These are phyloP conservation scores for Phytophthora litchii DNA, from an alignment of 352 stramenopile genomes.

Conservation along the genomic window DNA sequence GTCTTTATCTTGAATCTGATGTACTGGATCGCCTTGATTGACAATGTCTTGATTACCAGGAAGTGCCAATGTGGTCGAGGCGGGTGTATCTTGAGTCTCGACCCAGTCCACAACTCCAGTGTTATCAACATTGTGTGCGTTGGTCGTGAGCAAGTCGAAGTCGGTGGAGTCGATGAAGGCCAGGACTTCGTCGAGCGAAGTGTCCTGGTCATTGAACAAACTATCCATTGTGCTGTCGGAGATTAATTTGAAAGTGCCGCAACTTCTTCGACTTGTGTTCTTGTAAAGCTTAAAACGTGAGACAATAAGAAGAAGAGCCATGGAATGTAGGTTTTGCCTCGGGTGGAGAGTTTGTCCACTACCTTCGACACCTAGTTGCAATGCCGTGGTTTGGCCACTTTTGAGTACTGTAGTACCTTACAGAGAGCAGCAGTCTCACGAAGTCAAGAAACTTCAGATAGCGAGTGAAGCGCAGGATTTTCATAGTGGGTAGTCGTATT, in stretches of 20 bases:
- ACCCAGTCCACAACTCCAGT: not conserved
- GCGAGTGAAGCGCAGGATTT: constrained; percentile 8
- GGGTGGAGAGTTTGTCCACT: not conserved
- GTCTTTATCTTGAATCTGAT: not conserved
- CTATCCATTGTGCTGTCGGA: constrained; percentile 9
- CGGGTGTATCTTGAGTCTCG: not conserved
- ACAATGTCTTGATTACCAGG: not conserved
- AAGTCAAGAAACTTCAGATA: not conserved
- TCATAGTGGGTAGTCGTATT: constrained; percentile 9
- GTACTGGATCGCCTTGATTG: not conserved
- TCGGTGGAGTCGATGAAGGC: constrained; percentile 21
- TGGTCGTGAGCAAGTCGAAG: constrained; percentile 1
- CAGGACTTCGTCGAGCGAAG: constrained; percentile 21
- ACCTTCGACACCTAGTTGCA: not conserved
- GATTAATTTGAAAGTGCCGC: constrained; percentile 13
- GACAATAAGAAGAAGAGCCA: not conserved
- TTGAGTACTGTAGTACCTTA: not conserved
- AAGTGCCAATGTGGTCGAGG: not conserved
- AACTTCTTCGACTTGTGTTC: not conserved
- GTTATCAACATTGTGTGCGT: not conserved
- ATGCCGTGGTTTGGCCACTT: constrained; percentile 7
- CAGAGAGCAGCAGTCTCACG: constrained; percentile 6
- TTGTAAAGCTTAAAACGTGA: not conserved
- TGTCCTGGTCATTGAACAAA: constrained; percentile 3
- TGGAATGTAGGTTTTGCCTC: not conserved